Evolutionary conservation across 441 rosid genomes (phyloP), one percentile per base, ranked within the genome.

Genomic region (Adansonia grandidieri): DNA sequence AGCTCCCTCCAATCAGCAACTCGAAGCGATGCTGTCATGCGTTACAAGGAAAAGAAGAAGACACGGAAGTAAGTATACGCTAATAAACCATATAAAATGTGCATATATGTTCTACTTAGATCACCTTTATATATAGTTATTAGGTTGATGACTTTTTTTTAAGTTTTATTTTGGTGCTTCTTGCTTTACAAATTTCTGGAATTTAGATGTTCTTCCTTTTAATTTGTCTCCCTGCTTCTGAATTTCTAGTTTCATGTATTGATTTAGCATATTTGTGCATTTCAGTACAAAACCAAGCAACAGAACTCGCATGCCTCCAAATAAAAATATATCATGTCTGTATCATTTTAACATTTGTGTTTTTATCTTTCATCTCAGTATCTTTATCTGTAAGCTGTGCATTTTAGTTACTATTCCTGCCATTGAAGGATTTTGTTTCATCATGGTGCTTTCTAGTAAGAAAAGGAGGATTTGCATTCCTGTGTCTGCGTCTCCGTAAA

Each of bases 21-120:
- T 73, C 88, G 97, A 61, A 92, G 84, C 78, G 73, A 93, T 56
- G 98, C 99, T 13, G 98, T 95, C 68, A 77, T 93, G 97, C 98
- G 98, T 47, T 97, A 97, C 88, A 97, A 89, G 86, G 98, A 95
- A 78, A 97, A 97, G 84, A 95, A 89, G 91, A 97, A 93, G 89
- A 88, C 89, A 19, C 96, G 98, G 82, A 91, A 86, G 99, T 97
- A 87, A 89, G 98, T 88, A 32, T 75, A 19, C 47, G 44, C 20
- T 15, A 14, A 6, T 1, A 62, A 24, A 51, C 28, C 47, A 9
- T 47, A 20, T 76, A 9, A 28, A 20, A 37, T 76, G 56, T 67
- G 8, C 51, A 3, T 32, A 32, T 4, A 42, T 15, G 50, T 40
- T 58, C 63, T n/a, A 40, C 62, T 54, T 1, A 15, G 53, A 53